These are phyloP conservation scores for Alternaria viburni DNA, from an alignment of 2,329 filamentous ascomycete genomes.

Conservation along the genomic window DNA sequence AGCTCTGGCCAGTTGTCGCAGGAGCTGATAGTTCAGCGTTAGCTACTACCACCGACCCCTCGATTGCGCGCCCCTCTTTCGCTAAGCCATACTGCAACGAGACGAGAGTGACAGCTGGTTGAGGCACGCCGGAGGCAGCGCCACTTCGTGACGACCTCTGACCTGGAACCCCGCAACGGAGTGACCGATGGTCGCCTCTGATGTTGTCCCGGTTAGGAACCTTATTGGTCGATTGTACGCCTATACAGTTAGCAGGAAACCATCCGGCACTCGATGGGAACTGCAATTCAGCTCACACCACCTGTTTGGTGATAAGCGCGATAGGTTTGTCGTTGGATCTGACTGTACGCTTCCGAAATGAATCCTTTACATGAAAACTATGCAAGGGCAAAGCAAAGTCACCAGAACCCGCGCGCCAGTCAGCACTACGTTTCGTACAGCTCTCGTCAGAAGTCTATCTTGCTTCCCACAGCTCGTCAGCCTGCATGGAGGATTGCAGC, in stretches of 20 bases:
- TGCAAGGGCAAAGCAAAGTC: constrained; percentile 1
- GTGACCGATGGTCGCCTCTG: constrained; percentile 13
- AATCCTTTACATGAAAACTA: constrained; percentile 4
- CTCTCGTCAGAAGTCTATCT: constrained; percentile 17
- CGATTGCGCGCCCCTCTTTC: constrained; percentile 1
- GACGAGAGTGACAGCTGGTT: constrained; percentile 7
- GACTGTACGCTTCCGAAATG: constrained; percentile 3
- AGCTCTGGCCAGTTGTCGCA: neutral
- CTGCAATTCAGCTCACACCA: neutral
- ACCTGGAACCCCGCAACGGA: constrained; percentile 7
- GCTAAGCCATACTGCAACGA: neutral
- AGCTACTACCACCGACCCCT: neutral
- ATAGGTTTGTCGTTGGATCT: neutral
- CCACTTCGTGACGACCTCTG: constrained; percentile 15
- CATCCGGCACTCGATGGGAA: constrained; percentile 9
- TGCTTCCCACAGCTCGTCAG: constrained; percentile 1
- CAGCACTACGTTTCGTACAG: constrained; percentile 14
- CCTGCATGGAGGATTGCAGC: neutral
- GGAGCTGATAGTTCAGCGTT: neutral
- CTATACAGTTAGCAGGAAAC: neutral
- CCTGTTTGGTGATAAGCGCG: neutral
- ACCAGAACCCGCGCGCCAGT: constrained; percentile 1
- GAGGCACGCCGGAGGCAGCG: constrained; percentile 10
- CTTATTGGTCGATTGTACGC: constrained; percentile 6
- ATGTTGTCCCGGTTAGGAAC: neutral